Base-by-base conservation (phyloP, 805 yeast species). In the Osmozyma mogii region DNA sequence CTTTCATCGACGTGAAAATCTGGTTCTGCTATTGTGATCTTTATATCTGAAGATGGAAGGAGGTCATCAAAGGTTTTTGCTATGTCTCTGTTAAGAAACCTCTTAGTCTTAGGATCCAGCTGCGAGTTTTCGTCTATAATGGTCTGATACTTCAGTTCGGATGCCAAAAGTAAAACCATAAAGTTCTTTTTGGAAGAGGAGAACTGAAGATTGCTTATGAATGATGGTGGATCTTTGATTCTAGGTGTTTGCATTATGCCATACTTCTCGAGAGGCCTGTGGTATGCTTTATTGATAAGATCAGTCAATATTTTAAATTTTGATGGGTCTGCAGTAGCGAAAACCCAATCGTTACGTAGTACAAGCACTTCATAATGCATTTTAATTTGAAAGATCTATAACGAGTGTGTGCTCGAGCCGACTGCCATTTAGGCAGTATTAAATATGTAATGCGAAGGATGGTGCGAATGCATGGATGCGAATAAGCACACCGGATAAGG, bases 261-360 rank as follows among this genome's bases (percentile, higher is more conserved):
- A 40, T 53, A 75, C 37, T 58, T 60, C 45, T 36, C 58, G 32
- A 68, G 51, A 7, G 70, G 68, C 35, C 65, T 68, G 36, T 65
- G 54, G 45, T 73, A 75, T 1, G 74, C 73, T 31, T 59, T 55
- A 44, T 75, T 75, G 33, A 75, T 47, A n/a, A 68, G 32, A 6
- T 45, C 33, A 5, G 44, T 36, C 42, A 38, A 45, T 34, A 31
- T 37, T 29, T 28, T 31, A 27, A 35, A 40, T 13, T 32, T 36
- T 4, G 16, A 28, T 13, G 37, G 32, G n/a, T 17, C 17, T 3
- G 22, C 32, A 10, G 29, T 20, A 3, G 23, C 4, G 12, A 36
- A 29, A 16, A 50, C 25, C 59, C 59, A 54, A 6, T 38, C 39
- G n/a, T 38, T 38, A 7, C 41, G 34, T n/a, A 54, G 38, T 1